phyloP scores from a whole-genome alignment of 1,284 basidiomycete species.

The Coniferiporia weirii region DNA sequence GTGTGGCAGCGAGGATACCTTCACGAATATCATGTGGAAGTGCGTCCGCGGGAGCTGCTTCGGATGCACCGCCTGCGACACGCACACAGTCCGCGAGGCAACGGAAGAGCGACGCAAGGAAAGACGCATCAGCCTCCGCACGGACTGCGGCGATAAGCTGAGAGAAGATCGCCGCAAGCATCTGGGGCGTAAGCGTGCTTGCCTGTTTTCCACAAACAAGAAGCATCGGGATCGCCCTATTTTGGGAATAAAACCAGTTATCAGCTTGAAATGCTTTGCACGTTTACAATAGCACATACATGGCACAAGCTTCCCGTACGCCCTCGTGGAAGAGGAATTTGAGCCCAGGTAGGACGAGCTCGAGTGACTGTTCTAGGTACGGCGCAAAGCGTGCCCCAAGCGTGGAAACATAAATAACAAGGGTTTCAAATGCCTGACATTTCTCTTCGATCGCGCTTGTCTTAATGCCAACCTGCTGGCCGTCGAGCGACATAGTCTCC shows the following conservation, averaged over 20 bases:
- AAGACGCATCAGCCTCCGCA: slow-evolving; percentile 65
- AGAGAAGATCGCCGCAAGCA: slow-evolving; percentile 64
- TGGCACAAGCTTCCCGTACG: slow-evolving; percentile 71
- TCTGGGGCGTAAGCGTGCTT: slow-evolving; percentile 60
- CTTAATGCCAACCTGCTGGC: slow-evolving; percentile 68
- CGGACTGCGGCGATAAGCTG: slow-evolving; percentile 64
- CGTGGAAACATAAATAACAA: slow-evolving; percentile 74
- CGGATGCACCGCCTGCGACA: slow-evolving; percentile 50
- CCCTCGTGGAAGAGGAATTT: slow-evolving; percentile 79
- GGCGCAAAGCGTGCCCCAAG: slow-evolving; percentile 67
- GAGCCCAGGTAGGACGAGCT: slow-evolving; percentile 66
- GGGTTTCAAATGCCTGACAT: slow-evolving; percentile 79
- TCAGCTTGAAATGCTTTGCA: neutral
- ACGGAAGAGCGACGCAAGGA: slow-evolving; percentile 73
- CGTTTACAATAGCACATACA: slow-evolving; percentile 40
- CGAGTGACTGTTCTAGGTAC: slow-evolving; percentile 64
- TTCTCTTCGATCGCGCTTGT: slow-evolving; percentile 83
- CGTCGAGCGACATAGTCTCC: slow-evolving; percentile 73
- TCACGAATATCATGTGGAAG: slow-evolving; percentile 49
- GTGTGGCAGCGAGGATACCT: slow-evolving; percentile 59
- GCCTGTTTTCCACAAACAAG: slow-evolving; percentile 68
- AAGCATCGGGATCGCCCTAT: slow-evolving; percentile 70
- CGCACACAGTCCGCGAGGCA: slow-evolving; percentile 65
- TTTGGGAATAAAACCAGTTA: neutral
- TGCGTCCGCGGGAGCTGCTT: slow-evolving; percentile 22